Evolutionary conservation across 2,329 filamentous ascomycete species (phyloP).

Genomic region (Cyphellophora europaea): DNA sequence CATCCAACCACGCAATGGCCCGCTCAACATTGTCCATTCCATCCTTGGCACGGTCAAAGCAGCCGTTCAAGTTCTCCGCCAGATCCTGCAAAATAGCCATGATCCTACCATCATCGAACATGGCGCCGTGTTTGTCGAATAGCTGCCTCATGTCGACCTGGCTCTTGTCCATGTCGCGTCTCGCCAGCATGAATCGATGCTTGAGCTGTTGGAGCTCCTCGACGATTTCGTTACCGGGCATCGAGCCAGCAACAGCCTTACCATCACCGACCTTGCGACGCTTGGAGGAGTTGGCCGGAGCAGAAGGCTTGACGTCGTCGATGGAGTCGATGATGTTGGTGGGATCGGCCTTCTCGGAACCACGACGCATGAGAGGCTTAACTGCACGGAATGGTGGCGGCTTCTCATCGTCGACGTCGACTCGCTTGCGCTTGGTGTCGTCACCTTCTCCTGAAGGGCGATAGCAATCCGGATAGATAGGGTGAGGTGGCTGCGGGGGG

Average conservation of each 20-base stretch:
- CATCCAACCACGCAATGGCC: conserved; percentile 6
- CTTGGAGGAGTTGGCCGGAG: conserved; percentile 1
- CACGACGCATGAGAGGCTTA: conserved; percentile 5
- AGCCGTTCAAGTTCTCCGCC: conserved; percentile 9
- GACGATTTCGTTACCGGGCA: conserved; percentile 1
- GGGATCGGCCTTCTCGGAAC: conserved; percentile 2
- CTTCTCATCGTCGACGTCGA: conserved; percentile 1
- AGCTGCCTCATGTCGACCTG: conserved; percentile 11
- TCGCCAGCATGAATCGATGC: conserved; percentile 7
- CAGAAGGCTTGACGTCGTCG: conserved; percentile 1
- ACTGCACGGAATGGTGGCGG: conserved; percentile 5
- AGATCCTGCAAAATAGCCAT: conserved; percentile 10
- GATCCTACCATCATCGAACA: conserved; percentile 9
- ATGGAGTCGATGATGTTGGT: conserved; percentile 5
- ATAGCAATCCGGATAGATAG: conserved; percentile 18
- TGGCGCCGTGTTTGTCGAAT: conserved; percentile 8
- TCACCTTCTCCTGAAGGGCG: conserved; percentile 11
- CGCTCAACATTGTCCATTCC: conserved; percentile 9
- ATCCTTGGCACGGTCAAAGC: conserved; percentile 9
- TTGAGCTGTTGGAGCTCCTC: conserved; percentile 10
- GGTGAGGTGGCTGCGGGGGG: conserved; percentile 3
- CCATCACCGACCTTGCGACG: conserved; percentile 6
- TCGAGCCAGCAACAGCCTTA: not conserved
- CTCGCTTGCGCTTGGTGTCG: conserved; percentile 13
- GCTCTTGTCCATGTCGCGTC: conserved; percentile 8